These are phyloP conservation scores for Nephelium lappaceum DNA, from an alignment of 345 rosid species.

Conservation along the genomic window DNA sequence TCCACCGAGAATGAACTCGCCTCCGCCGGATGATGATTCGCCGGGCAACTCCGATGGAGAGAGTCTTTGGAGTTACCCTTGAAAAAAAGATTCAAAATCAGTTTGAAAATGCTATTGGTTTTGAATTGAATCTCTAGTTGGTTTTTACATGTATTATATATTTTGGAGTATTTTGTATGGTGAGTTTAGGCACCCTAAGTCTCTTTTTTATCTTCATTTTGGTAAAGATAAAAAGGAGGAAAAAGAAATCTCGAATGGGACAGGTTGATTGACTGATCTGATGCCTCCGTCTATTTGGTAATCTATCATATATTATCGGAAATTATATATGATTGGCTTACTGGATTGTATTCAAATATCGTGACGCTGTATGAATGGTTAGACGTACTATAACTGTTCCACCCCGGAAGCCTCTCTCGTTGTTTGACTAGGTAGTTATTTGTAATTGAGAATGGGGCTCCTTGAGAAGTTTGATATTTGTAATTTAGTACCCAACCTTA, in stretches of 20 bases:
- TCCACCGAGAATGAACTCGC: conserved; percentile 66
- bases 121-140: background rate
- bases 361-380: too few relatives aligned
- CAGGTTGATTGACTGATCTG: background rate
- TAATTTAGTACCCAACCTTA: background rate
- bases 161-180: background rate
- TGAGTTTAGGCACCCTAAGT: background rate
- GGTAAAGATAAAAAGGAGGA: background rate
- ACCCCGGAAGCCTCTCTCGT: too few relatives aligned
- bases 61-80: conserved; percentile 57
- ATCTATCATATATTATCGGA: too few relatives aligned
- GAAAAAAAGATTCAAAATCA: background rate
- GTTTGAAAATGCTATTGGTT: background rate
- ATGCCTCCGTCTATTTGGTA: too few relatives aligned
- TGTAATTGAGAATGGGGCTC: background rate
- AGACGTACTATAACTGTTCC: too few relatives aligned
- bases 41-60: conserved; percentile 57
- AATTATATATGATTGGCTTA: background rate
- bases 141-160: background rate
- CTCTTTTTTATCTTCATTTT: background rate
- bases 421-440: too few relatives aligned
- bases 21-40: conserved; percentile 50
- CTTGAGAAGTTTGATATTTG: background rate
- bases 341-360: too few relatives aligned
- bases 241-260: too few relatives aligned